Base-by-base conservation (phyloP, 768 basidiomycete genomes). In the Trametes villosa region DNA sequence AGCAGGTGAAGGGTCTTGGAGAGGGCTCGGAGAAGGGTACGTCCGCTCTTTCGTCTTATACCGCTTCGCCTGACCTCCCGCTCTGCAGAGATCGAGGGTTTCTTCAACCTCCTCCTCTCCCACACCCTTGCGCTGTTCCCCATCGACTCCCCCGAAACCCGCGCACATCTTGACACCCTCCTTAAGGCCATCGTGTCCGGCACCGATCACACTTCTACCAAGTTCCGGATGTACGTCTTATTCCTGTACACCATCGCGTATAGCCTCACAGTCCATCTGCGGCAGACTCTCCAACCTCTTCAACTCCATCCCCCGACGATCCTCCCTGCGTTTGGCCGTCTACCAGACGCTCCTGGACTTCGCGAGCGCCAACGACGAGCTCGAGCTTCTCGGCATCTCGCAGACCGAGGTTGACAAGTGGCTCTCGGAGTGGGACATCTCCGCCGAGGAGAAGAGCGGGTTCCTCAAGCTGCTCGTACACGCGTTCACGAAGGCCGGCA, bases 81-180 rank as follows among this genome's bases (percentile, higher is more conserved):
- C 22, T 42, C 8, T 47, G 24, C 71, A 91, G 89, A 94, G 76
- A 86, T 86, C 63, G 91, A 94, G 76, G 92, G 92, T 20, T 94
- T 93, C 74, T 94, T 92, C 80, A 93, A 93, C 73, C 80, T 94
- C 33, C 71, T 94, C 42, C 88, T 84, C 68, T 83, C 91, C 3
- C 90, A 93, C 75, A 70, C 92, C 38, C 81, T 90, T 64, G 73
- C 81, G 11, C 75, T 90, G 26, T 87, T 84, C 74, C 74, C 84
- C 8, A 61, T 75, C 47, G 80, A 84, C 57, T 81, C 85, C 6
- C 70, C 82, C 18, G 85, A 88, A 71, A 78, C 78, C n/a, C 83
- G 77, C 67, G 71, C 79, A 53, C 81, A 81, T 65, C 67, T 88
- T 44, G 68, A 73, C 17, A 69, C 75, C 29, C 77, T 92, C 47